Base-by-base conservation (phyloP, 2,329 filamentous ascomycete genomes). In the Fusarium miscanthi region DNA sequence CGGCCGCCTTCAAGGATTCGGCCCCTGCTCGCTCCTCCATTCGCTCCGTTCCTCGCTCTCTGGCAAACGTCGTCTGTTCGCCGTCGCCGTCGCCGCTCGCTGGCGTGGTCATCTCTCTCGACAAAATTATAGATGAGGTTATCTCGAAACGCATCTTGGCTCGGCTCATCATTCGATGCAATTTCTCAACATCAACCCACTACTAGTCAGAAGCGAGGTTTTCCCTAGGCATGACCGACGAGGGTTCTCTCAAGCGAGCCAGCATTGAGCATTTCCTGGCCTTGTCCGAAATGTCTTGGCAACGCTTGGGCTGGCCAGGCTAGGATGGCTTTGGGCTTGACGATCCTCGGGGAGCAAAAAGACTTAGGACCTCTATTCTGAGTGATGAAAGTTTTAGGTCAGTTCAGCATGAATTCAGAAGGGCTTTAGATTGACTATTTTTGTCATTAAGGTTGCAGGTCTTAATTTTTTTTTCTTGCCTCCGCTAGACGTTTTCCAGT, bases 251-350 rank as follows among this genome's bases (percentile, higher is more conserved):
- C 38, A 57, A 71, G 70, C 70, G 70, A 63, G 48, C 35, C 66
- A 70, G 70, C 70, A 74, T 41, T 64, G 70, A 60, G 46, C 70
- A 64, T 64, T 31, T 72, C 59, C 63, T 73, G 67, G 70, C 59
- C 70, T 63, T 67, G 63, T 52, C 63, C 53, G 56, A 66, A 41
- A 59, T 41, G 67, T 68, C 71, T 73, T 73, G 70, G 71, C 71
- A 74, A 73, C 70, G 67, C 71, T 73, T 67, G 67, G 71, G 70
- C 71, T 63, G 66, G 56, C 48, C 23, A n/a, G 70, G 70, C 70
- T 63, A 35, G 57, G 45, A 58, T 38, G 43, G 45, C 59, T 51
- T 66, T 45, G 25, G 59, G 61, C 66, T 68, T 74, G 62, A 73
- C 70, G 43, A 72, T 69, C 64, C 58, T 42, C 27, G 27, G 27